Percentiles rank a stretch among this genome's conserved stretches.
Conservation (phyloP, 2,329 filamentous ascomycete species). For the Verticillium klebahnii region DNA sequence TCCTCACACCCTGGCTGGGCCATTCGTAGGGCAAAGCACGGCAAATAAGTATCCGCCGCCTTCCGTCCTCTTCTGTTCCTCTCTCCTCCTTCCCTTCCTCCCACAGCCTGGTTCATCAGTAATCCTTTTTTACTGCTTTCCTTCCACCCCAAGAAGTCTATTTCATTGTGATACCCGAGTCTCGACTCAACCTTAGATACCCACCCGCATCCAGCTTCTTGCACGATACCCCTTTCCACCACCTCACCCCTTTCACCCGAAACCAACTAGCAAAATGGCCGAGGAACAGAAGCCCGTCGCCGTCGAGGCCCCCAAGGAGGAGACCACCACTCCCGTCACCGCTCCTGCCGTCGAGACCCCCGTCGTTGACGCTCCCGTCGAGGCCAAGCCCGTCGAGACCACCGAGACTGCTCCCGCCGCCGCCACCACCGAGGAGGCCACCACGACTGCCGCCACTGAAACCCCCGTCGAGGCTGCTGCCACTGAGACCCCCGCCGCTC, state of each 20-base stretch:
- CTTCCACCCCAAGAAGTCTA: constrained; percentile 29
- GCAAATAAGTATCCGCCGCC: constrained; percentile 38
- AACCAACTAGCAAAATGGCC: constrained; percentile 56
- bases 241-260: constrained; percentile 14
- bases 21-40: neutral
- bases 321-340: constrained; percentile 31
- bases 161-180: constrained; percentile 48
- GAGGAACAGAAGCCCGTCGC: constrained; percentile 68
- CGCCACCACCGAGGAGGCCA: constrained; percentile 23
- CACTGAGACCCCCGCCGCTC: constrained; percentile 21
- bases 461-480: constrained; percentile 33
- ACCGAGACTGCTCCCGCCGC: constrained; percentile 27
- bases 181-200: constrained; percentile 31
- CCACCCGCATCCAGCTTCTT: constrained; percentile 17
- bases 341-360: constrained; percentile 27
- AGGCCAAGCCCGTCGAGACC: constrained; percentile 24
- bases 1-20: neutral
- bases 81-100: constrained; percentile 19
- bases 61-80: constrained; percentile 27
- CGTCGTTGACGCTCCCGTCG: constrained; percentile 33
- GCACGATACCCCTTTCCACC: constrained; percentile 34
- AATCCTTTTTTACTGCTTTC: constrained; percentile 19
- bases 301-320: constrained; percentile 52
- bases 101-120: neutral
- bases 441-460: constrained; percentile 30